phyloP scores from a whole-genome alignment of 768 basidiomycete species.

The Boletus rubroflammeus region DNA sequence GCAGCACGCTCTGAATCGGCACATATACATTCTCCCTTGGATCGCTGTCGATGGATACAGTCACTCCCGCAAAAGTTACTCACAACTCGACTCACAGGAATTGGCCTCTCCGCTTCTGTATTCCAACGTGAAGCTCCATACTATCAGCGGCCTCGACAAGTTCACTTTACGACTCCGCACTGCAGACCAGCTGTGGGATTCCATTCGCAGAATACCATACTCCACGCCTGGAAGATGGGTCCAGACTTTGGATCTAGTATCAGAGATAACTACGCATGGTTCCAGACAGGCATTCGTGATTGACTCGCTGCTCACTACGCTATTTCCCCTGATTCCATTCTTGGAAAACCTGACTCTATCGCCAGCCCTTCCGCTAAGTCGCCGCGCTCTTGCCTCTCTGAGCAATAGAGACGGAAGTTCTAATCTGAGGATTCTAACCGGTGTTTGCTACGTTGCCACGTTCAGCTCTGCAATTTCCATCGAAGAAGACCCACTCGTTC shows the following conservation, averaged over 20 bases:
- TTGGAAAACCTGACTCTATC: slow-evolving; percentile 52
- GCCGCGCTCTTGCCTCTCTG: slow-evolving; percentile 52
- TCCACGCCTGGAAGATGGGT: slow-evolving; percentile 90
- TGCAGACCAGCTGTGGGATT: slow-evolving; percentile 83
- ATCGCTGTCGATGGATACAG: neutral
- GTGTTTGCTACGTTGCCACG: slow-evolving; percentile 48
- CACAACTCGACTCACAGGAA: slow-evolving; percentile 41
- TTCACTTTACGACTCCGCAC: slow-evolving; percentile 55
- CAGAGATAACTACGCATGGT: slow-evolving; percentile 43
- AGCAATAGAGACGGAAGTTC: slow-evolving; percentile 47
- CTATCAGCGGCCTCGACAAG: slow-evolving; percentile 45
- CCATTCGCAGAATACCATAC: slow-evolving; percentile 80
- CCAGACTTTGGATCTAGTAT: slow-evolving; percentile 68
- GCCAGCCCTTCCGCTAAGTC: slow-evolving; percentile 56
- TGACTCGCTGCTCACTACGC: slow-evolving; percentile 58
- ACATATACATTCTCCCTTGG: neutral
- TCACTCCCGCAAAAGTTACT: slow-evolving; percentile 8
- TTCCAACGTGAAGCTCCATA: slow-evolving; percentile 44
- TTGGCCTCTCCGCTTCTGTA: slow-evolving; percentile 67
- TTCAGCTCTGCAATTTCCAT: slow-evolving; percentile 22
- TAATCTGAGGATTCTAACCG: slow-evolving; percentile 50
- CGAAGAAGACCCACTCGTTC: slow-evolving; percentile 54
- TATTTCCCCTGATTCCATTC: slow-evolving; percentile 70
- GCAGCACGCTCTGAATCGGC: neutral
- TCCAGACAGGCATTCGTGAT: slow-evolving; percentile 46